These are phyloP conservation scores for Pyricularia grisea DNA, from an alignment of 2,329 filamentous ascomycete species.

Conservation along the genomic window DNA sequence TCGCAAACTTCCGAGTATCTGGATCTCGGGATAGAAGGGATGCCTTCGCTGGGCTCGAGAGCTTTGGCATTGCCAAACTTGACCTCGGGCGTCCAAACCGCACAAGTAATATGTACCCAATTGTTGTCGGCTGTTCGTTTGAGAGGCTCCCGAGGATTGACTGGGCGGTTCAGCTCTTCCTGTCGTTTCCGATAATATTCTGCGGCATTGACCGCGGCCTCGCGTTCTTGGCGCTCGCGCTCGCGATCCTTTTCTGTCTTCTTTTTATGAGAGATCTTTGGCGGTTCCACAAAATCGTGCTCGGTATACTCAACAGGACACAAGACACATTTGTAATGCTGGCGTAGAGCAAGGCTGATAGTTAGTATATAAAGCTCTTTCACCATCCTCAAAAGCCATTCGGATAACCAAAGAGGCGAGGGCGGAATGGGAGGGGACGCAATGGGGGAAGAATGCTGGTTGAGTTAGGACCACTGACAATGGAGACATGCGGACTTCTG, in stretches of 20 bases:
- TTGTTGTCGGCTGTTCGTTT: slow-evolving; percentile 96
- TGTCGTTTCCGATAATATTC: slow-evolving; percentile 80
- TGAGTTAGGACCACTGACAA: slow-evolving; percentile 28
- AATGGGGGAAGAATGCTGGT: slow-evolving; percentile 4
- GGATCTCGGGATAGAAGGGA: slow-evolving; percentile 66
- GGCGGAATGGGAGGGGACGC: slow-evolving; percentile 3
- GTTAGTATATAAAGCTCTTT: slow-evolving; percentile 4
- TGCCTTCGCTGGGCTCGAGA: slow-evolving; percentile 80
- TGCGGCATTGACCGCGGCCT: slow-evolving; percentile 68
- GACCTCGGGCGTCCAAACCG: slow-evolving; percentile 84
- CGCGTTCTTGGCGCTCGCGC: slow-evolving; percentile 76
- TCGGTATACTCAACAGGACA: slow-evolving; percentile 78
- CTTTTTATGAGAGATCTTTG: slow-evolving; percentile 80
- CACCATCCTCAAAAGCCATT: slow-evolving; percentile 3
- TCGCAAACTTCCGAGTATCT: slow-evolving; percentile 75
- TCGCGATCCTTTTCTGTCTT: slow-evolving; percentile 80
- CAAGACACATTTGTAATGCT: slow-evolving; percentile 80
- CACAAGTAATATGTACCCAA: slow-evolving; percentile 94
- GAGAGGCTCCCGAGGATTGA: slow-evolving; percentile 77
- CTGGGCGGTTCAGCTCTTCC: slow-evolving; percentile 71
- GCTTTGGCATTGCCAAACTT: slow-evolving; percentile 81
- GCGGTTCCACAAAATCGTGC: slow-evolving; percentile 74
- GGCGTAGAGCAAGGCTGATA: slow-evolving; percentile 24
- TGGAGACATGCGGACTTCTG: slow-evolving; percentile 84
- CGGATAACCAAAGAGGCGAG: background rate